phyloP scores from a whole-genome alignment of 352 stramenopile species.

The Phytophthora cryptogea region DNA sequence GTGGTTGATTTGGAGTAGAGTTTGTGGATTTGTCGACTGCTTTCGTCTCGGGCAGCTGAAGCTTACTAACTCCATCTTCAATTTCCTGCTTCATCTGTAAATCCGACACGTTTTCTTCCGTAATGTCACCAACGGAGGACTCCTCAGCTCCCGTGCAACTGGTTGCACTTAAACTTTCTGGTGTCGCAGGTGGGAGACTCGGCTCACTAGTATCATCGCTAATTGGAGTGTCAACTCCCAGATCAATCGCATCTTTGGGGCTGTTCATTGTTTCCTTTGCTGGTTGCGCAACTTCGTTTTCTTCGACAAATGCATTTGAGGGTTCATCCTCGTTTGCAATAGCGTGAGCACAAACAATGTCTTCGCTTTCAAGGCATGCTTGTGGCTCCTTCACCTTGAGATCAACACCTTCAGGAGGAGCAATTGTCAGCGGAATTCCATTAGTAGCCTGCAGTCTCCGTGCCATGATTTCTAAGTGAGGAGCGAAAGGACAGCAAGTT shows the following conservation, averaged over 20 bases:
- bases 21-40: neutral
- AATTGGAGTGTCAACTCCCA: slow-evolving; percentile 4
- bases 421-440: slow-evolving; percentile 5
- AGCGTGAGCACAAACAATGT: neutral
- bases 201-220: slow-evolving; percentile 5
- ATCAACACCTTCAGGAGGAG: slow-evolving; percentile 3
- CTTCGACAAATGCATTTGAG: slow-evolving; percentile 4
- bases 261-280: neutral
- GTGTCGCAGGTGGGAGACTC: slow-evolving; percentile 4
- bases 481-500: slow-evolving; percentile 60
- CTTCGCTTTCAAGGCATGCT: neutral
- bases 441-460: slow-evolving; percentile 26
- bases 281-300: slow-evolving; percentile 3
- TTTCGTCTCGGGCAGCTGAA: slow-evolving; percentile 3
- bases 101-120: slow-evolving; percentile 3
- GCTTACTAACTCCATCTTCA: slow-evolving; percentile 2
- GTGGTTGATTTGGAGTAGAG: neutral
- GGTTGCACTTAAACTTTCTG: slow-evolving; percentile 1
- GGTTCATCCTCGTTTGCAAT: slow-evolving; percentile 7
- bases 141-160: neutral
- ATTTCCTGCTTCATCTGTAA: neutral
- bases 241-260: neutral
- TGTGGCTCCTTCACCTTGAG: neutral
- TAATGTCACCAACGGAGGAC: slow-evolving; percentile 7
- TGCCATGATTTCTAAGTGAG: slow-evolving; percentile 60